A percentile compares a stretch with the other conserved stretches of the same genome.
Conservation (phyloP, 495 filamentous ascomycete genomes). For the Penicillium psychrofluorescens region DNA sequence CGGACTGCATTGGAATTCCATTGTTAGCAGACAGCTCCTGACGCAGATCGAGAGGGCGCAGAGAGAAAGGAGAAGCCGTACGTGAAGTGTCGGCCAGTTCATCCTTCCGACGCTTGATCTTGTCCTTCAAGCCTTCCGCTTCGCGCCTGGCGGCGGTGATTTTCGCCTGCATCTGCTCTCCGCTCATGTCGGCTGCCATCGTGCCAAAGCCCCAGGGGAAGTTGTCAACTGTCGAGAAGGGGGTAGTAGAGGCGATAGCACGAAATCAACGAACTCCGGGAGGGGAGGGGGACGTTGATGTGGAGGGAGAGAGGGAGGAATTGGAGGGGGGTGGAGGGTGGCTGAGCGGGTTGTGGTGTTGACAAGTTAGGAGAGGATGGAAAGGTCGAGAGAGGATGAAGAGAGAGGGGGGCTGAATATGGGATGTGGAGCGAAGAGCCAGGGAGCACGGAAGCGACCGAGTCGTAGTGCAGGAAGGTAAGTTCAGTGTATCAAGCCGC, state of each 20-base stretch:
- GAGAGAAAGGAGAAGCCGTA: slow-evolving; percentile 45
- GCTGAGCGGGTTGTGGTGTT: not conserved
- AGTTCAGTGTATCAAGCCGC: too few relatives aligned
- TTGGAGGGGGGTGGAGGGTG: not conserved
- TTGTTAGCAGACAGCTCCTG: not conserved
- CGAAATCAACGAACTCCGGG: too few relatives aligned
- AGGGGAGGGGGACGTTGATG: not conserved
- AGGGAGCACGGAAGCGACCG: not conserved
- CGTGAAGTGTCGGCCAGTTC: slow-evolving; percentile 94
- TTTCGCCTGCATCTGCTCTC: slow-evolving; percentile 73
- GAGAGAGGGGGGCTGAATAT: slow-evolving; percentile 2
- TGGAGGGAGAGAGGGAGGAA: not conserved
- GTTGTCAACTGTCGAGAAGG: slow-evolving; percentile 8
- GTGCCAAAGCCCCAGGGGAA: slow-evolving; percentile 9
- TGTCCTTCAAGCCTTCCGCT: slow-evolving; percentile 94
- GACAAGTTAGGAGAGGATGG: not conserved
- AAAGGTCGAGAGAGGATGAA: not conserved
- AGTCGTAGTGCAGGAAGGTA: not conserved
- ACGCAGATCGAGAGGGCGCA: not conserved
- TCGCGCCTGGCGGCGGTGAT: slow-evolving; percentile 96
- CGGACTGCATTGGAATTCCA: slow-evolving; percentile 54
- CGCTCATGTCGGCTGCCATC: slow-evolving; percentile 58
- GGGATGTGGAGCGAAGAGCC: slow-evolving; percentile 1
- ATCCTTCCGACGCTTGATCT: slow-evolving; percentile 99
- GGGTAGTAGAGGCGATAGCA: slow-evolving; percentile 2